A percentile compares a stretch with the other conserved stretches of the same genome.
phyloP scores from a whole-genome alignment of 2,329 filamentous ascomycete species.

The Pseudogymnoascus sp. region DNA sequence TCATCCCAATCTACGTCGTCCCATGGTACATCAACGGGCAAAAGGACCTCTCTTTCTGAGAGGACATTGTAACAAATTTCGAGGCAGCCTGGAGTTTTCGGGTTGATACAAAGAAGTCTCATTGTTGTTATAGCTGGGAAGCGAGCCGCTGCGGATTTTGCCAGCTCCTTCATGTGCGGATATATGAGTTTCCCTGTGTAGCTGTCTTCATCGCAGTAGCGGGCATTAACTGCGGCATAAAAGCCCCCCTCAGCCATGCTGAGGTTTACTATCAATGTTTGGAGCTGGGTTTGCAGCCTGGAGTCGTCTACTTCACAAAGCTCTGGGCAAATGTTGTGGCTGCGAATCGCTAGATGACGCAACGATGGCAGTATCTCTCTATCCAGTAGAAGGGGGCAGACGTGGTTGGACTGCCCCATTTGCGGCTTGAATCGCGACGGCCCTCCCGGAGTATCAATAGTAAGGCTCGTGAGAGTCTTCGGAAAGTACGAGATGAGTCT shows the following conservation, averaged over 20 bases:
- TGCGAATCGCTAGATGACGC: slow-evolving; percentile 1
- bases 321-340: neutral
- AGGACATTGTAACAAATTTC: neutral
- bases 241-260: neutral
- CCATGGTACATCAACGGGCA: neutral
- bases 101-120: neutral
- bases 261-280: neutral
- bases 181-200: neutral
- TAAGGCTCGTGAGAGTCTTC: slow-evolving; percentile 1
- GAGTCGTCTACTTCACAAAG: neutral
- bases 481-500: neutral
- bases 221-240: neutral
- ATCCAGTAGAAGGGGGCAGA: neutral
- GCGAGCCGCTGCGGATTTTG: neutral
- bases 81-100: neutral
- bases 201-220: neutral
- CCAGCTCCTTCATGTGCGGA: neutral
- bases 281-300: neutral
- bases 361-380: neutral
- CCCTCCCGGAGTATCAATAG: slow-evolving; percentile 1
- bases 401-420: neutral
- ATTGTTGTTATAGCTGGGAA: neutral
- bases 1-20: slow-evolving; percentile 5
- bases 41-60: neutral
- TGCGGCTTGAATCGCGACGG: neutral